Base-by-base conservation (phyloP, 441 rosid genomes). In the Viola pubescens region DNA sequence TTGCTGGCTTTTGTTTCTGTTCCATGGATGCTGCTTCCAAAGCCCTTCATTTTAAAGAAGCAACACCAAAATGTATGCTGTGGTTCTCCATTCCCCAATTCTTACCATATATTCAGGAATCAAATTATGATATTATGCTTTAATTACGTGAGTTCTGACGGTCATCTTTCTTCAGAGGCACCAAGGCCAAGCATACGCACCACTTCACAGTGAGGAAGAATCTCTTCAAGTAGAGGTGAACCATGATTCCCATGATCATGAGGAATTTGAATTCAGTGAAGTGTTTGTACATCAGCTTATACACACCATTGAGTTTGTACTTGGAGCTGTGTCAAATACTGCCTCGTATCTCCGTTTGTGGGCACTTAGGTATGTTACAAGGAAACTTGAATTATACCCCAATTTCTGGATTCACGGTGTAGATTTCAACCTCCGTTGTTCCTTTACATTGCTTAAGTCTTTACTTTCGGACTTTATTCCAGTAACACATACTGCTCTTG, bases 291-390 rank as follows among this genome's bases (percentile, higher is more conserved):
- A 94, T 69, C 97, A 88, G 71, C 75, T 90, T 65, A 94, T 94
- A 56, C 97, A 94, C 75, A 86, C 99, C 37, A 90, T 94, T 54
- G 97, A 94, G 63, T 94, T 90, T 75, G 96, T 90, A 13, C 95
- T 90, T 50, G 96, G 99, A 66, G 94, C 94, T 48, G 97, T 90
- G 54, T 94, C 99, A n/a, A 94, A 90, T 75, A 94, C 99, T 51
- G 99, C 99, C 52, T 94, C 97, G 3, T 86, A 94, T 74, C 99
- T 94, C 57, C 88, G 99, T 26, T 71, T 86, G 50, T 90, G 99
- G 99, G 95, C 99, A 11, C 91, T 94, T 66, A 94, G 96, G 99
- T 94, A 70, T 62, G 70, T 55, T 41, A 6, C 42, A 50, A 37
- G 40, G 7, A 61, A 26, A 37, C 47, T 37, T 6, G 59, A 57